phyloP scores from a whole-genome alignment of 2,329 filamentous ascomycete genomes.

The Cordyceps cateniannulata region DNA sequence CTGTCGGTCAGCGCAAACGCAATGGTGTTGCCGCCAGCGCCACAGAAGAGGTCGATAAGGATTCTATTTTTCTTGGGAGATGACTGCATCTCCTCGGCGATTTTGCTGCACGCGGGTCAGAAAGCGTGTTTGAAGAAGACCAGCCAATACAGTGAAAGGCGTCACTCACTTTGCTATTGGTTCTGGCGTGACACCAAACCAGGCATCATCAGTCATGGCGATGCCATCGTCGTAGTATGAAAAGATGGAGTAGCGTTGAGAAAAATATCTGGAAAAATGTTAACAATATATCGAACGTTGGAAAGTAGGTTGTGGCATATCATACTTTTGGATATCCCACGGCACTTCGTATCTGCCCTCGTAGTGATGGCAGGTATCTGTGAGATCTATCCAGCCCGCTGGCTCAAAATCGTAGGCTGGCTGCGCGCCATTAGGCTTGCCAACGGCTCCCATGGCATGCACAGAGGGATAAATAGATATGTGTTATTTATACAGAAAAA shows the following conservation, averaged over 20 bases:
- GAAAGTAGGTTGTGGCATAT: too few species aligned
- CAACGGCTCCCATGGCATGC: not conserved
- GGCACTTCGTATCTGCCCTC: constrained; percentile 63
- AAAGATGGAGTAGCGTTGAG: constrained; percentile 83
- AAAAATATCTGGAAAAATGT: constrained; percentile 66
- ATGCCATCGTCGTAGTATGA: constrained; percentile 81
- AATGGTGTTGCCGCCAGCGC: constrained; percentile 89
- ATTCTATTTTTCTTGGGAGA: constrained; percentile 51
- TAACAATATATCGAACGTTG: not conserved
- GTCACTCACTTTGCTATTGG: constrained; percentile 69
- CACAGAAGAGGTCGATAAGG: constrained; percentile 84
- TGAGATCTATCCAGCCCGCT: constrained; percentile 43
- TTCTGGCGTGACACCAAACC: constrained; percentile 96
- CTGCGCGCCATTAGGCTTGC: not conserved
- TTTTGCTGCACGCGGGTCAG: constrained; percentile 47
- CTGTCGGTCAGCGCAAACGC: constrained; percentile 78
- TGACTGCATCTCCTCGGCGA: constrained; percentile 64
- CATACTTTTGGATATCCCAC: constrained; percentile 74
- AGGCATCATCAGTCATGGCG: constrained; percentile 85
- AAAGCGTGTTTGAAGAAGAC: not conserved
- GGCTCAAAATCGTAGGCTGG: constrained; percentile 31
- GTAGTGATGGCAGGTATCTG: constrained; percentile 70
- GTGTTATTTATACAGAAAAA: not conserved
- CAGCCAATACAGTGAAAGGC: not conserved
- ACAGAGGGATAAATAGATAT: not conserved